Evolutionary conservation across 495 filamentous ascomycete genomes (phyloP), one percentile per base, ranked within the genome.

Genomic region (Penicillium coffeae): DNA sequence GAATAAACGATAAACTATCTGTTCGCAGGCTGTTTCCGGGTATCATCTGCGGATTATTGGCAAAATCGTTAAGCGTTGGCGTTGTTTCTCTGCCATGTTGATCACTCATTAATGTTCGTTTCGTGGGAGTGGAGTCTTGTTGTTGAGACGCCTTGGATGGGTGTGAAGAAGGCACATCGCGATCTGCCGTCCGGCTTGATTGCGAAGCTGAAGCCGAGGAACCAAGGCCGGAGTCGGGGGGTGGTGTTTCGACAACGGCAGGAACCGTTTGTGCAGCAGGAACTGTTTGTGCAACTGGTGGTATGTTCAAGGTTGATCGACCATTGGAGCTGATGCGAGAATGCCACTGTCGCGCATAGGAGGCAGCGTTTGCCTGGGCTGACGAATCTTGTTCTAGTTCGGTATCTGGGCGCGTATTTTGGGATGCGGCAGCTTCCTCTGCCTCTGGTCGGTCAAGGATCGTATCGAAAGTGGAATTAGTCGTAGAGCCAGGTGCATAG

Each of bases 1-100:
- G 90, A 39, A 94, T 90, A 59, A 91, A 89, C 1, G 89, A 90
- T 12, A 94, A 74, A 46, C 75, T 84, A 60, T 90, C 88, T 1
- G 87, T 95, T 14, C 85, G 78, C 0, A 77, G 83, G 35, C 71
- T 82, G 54, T 83, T 86, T 15, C 86, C 89, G 9, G 87, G 84
- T 1, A 92, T 66, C 20, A 82, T 75, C 48, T 71, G 63, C 1
- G 65, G 66, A 20, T 52, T 65, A 43, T 56, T 70, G 52, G 64
- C 65, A 35, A 73, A 63, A 2, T 71, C 68, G 37, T 65, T 64
- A 3, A 73, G 57, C 1, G 60, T 63, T 6, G 57, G 48, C 2
- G 60, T 47, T 6, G 51, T 53, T 9, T 73, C 68, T 38, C 65
- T 68, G 3, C 49, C 47, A 20, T 62, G 47, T 13, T 61, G 58